These are phyloP conservation scores for Crucibulum laeve DNA, from an alignment of 768 basidiomycete genomes.

Conservation along the genomic window DNA sequence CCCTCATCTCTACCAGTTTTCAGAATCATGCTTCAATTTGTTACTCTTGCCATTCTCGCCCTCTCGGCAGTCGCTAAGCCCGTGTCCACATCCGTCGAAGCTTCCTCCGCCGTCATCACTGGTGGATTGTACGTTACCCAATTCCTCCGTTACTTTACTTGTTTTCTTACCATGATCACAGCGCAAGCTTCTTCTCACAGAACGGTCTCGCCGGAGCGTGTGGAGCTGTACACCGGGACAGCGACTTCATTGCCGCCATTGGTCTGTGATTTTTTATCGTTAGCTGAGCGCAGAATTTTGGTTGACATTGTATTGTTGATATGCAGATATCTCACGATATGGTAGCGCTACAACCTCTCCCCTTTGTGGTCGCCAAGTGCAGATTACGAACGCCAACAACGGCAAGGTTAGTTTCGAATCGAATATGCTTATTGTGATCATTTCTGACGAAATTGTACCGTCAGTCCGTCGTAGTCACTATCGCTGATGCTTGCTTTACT, in stretches of 20 bases:
- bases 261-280: no score
- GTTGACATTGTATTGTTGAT: not conserved
- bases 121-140: not conserved
- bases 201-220: not conserved
- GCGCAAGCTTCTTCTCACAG: not conserved
- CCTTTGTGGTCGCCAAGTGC: not conserved
- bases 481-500: constrained; percentile 59
- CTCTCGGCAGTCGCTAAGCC: not conserved
- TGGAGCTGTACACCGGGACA: not conserved
- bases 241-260: not conserved
- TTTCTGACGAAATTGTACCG: no score
- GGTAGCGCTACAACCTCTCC: not conserved
- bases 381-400: not conserved
- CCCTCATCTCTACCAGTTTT: no score
- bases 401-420: no score
- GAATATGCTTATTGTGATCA: no score
- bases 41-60: not conserved
- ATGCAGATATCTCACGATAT: not conserved
- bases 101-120: not conserved
- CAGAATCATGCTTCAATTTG: no score
- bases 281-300: no score
- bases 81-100: not conserved
- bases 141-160: not conserved
- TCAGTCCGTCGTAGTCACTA: constrained; percentile 23
- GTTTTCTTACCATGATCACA: not conserved